Evolutionary conservation across 768 basidiomycete species (phyloP).

Genomic region (Gyrodon lividus): DNA sequence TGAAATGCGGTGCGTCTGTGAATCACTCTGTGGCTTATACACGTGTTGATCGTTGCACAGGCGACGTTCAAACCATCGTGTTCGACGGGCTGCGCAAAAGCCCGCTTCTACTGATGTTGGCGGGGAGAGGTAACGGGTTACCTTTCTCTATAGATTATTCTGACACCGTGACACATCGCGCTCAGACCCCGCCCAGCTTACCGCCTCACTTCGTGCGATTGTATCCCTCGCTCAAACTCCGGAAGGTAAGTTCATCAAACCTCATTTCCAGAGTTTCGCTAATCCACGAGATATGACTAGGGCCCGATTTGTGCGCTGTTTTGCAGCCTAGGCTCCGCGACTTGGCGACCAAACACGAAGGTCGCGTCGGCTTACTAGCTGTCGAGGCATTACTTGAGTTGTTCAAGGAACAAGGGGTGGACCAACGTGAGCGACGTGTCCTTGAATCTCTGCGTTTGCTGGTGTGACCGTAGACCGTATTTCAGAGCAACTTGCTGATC

Average conservation of each 20-base stretch:
- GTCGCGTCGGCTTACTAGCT: constrained; percentile 16
- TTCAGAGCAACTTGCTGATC: background rate
- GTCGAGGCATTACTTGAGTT: constrained; percentile 20
- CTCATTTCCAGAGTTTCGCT: background rate
- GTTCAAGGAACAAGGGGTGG: constrained; percentile 5
- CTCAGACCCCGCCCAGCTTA: constrained; percentile 11
- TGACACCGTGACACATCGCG: background rate
- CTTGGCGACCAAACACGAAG: constrained; percentile 8
- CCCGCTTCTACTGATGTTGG: constrained; percentile 10
- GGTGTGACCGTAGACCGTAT: background rate
- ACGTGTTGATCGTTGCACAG: background rate
- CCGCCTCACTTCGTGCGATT: constrained; percentile 14
- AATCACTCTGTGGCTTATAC: background rate
- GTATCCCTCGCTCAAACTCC: constrained; percentile 2
- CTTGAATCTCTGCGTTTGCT: background rate
- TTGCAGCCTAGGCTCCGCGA: constrained; percentile 11
- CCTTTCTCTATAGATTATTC: background rate
- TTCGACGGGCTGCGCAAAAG: constrained; percentile 1
- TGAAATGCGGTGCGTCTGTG: constrained; percentile 7
- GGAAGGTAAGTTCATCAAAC: constrained; percentile 1
- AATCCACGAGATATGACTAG: background rate
- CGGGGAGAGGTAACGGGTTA: background rate
- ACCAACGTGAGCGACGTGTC: constrained; percentile 7
- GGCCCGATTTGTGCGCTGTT: constrained; percentile 1
- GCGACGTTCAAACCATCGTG: background rate